A percentile compares a stretch with the other conserved stretches of the same genome.
Conservation (phyloP, 2,329 filamentous ascomycete genomes). For the Ophiostoma quercus region DNA sequence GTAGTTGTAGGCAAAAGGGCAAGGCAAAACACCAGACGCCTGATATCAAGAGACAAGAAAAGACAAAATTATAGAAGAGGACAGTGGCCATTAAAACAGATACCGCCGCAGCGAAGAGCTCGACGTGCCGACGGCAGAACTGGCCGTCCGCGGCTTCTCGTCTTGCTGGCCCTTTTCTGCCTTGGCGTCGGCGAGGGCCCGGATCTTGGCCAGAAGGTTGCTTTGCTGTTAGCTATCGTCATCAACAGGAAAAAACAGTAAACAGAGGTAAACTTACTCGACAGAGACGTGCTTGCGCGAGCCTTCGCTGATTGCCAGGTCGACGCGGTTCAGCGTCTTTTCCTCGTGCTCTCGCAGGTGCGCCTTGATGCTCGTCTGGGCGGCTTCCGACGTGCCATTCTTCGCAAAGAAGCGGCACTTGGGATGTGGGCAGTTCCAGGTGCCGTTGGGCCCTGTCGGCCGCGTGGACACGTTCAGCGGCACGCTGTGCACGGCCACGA, state of each 20-base stretch:
- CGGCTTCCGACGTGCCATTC: conserved; percentile 12
- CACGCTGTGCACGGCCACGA: conserved; percentile 46
- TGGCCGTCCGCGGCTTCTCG: not conserved
- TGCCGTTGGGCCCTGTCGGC: conserved; percentile 54
- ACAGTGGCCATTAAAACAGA: conserved; percentile 3
- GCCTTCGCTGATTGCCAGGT: conserved; percentile 54
- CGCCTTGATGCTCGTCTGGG: conserved; percentile 51
- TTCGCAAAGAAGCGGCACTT: conserved; percentile 54
- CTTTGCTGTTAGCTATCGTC: conserved; percentile 32
- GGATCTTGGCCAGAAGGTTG: conserved; percentile 53
- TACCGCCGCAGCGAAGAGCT: conserved; percentile 9
- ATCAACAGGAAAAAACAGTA: too few species aligned
- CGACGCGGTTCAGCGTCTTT: conserved; percentile 44
- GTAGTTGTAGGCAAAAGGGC: not conserved
- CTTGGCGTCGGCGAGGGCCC: conserved; percentile 40
- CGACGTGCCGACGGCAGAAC: not conserved
- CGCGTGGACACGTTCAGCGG: conserved; percentile 43
- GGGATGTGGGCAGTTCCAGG: conserved; percentile 61
- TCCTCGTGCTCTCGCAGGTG: conserved; percentile 59
- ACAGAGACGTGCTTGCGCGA: conserved; percentile 50
- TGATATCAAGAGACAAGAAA: not conserved
- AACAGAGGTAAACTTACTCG: conserved; percentile 43
- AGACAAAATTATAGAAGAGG: not conserved
- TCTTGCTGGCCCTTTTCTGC: not conserved
- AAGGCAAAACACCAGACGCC: not conserved